Evolutionary conservation across 2,329 filamentous ascomycete genomes (phyloP), one percentile per base, ranked within the genome.

Genomic region (Clonostachys rosea): DNA sequence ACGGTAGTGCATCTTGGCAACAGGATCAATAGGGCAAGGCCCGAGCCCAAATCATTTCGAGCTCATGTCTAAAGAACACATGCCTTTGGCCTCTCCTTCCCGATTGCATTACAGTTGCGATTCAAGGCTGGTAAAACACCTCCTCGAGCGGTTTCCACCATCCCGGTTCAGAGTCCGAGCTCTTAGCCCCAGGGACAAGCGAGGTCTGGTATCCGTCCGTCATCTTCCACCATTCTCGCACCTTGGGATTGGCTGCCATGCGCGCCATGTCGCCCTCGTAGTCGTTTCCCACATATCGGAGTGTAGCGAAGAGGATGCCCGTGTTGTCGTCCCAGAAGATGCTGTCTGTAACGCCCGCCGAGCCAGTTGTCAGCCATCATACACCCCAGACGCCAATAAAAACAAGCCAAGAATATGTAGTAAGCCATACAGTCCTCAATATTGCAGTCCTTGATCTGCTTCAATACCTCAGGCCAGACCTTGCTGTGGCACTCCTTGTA

Each of bases 161-260:
- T 11, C 74, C 61, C n/a, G 78, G 78, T 53, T 73, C 74, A 6
- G 76, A 73, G 54, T 78, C 75, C 51, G 80, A 84, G 50, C 73
- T 75, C 55, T 69, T 74, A 3, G 81, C 81, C 0, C 81, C 83
- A 1, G 76, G 71, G 2, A 85, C 78, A 33, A 86, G 60, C 41
- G 73, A 76, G 64, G 82, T 84, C 67, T 91, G 88, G 73, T 84
- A 89, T 13, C 73, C 72, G 63, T 92, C 88, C 44, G 88, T 91
- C 82, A 91, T 85, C 49, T 70, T 71, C 87, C 87, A 92, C 89
- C 88, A 92, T 63, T 87, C 83, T 47, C 81, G 76, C 34, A 91
- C 85, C 59, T 84, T 84, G 1, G 80, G 76, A 55, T 91, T 89
- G 48, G 80, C 81, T 2, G 76, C 74, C 87, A 91, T 91, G 51